A percentile compares a stretch with the other conserved stretches of the same genome.
Conservation (phyloP, 2,329 filamentous ascomycete genomes). For the Neofusicoccum laricinum region DNA sequence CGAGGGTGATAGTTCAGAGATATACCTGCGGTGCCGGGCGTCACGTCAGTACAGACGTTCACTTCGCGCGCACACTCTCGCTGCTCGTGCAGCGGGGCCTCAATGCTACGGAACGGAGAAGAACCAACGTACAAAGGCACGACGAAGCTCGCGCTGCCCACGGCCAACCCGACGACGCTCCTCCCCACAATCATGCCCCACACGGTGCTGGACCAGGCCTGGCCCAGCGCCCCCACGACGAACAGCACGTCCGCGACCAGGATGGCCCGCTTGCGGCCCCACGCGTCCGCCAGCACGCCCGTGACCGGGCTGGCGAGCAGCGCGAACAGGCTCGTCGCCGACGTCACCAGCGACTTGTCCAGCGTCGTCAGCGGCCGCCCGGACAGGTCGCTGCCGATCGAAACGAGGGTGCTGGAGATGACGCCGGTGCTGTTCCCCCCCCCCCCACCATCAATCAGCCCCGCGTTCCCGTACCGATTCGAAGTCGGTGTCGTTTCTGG, state of each 20-base stretch:
- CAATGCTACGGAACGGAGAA: too few relatives aligned
- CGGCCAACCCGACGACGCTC: conserved; percentile 31
- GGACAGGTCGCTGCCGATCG: conserved; percentile 53
- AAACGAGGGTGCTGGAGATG: conserved; percentile 59
- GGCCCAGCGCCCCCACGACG: conserved; percentile 29
- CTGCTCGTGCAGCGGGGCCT: neutral
- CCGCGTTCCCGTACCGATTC: too few relatives aligned
- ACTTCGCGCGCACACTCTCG: neutral
- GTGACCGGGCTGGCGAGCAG: conserved; percentile 55
- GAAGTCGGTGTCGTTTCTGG: too few relatives aligned
- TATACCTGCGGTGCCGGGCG: conserved; percentile 53
- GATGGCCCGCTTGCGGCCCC: conserved; percentile 81
- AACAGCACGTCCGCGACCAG: conserved; percentile 58
- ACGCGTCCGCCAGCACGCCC: conserved; percentile 62
- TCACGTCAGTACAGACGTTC: neutral
- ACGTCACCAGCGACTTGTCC: conserved; percentile 59
- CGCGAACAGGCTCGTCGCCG: conserved; percentile 56
- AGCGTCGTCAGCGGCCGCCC: conserved; percentile 48
- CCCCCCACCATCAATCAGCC: too few relatives aligned
- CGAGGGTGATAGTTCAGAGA: conserved; percentile 79
- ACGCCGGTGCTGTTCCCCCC: conserved; percentile 50
- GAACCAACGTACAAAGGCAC: conserved; percentile 25
- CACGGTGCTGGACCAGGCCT: conserved; percentile 27
- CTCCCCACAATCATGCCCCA: conserved; percentile 29
- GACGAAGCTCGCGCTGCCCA: conserved; percentile 31